phyloP scores from a whole-genome alignment of 192 early-diverging fungal genomes.

The Gamsiella multidivaricata region DNA sequence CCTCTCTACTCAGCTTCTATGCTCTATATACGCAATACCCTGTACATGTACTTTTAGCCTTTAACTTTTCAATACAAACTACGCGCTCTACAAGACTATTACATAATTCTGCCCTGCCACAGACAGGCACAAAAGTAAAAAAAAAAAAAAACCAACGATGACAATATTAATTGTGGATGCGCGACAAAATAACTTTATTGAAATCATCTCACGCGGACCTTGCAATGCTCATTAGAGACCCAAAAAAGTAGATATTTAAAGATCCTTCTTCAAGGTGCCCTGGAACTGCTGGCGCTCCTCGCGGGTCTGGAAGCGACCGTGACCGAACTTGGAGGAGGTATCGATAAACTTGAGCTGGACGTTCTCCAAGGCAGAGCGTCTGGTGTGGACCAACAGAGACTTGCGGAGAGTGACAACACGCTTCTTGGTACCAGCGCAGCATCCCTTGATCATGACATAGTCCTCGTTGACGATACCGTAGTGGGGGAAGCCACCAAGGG shows the following conservation, averaged over 20 bases:
- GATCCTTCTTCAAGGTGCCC: conserved; percentile 92
- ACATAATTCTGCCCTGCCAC: too few species aligned
- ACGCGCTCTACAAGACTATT: too few species aligned
- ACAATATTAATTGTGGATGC: not conserved
- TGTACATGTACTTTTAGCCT: too few species aligned
- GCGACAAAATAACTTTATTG: conserved; percentile 20
- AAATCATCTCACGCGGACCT: conserved; percentile 33
- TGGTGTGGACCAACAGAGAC: conserved; percentile 96
- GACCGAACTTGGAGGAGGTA: conserved; percentile 98
- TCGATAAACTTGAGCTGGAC: conserved; percentile 99
- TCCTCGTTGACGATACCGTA: conserved; percentile 99
- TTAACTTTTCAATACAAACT: too few species aligned
- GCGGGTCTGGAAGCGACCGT: conserved; percentile 99
- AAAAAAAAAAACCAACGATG: not conserved
- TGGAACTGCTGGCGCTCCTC: conserved; percentile 95
- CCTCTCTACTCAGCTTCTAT: not conserved
- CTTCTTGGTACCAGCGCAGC: conserved; percentile 96
- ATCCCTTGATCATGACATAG: conserved; percentile 98
- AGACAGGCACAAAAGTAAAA: too few species aligned
- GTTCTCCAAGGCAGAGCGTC: conserved; percentile 95
- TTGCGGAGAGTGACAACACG: conserved; percentile 98
- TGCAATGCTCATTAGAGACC: conserved; percentile 19
- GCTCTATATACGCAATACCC: too few species aligned
- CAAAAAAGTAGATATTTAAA: conserved; percentile 51
- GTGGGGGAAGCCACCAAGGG: conserved; percentile 99